Evolutionary conservation across 1,139 yeast genomes (phyloP).

Genomic region (Suhomyces bokatorum): DNA sequence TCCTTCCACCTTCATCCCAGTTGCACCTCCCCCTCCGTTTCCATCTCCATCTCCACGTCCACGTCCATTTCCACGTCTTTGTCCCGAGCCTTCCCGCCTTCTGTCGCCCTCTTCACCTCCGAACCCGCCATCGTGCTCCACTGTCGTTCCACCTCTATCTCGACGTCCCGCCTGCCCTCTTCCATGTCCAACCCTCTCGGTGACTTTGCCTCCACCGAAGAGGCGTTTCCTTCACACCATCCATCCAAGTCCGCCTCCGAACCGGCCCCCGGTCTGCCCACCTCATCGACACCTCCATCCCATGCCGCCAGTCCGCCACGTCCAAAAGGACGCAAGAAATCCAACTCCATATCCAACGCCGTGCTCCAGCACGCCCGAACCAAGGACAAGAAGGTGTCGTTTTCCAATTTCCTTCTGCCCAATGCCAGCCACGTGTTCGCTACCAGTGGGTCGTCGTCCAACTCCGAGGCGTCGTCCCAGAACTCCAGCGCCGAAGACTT

Average conservation of each 20-base stretch:
- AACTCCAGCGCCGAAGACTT: constrained; percentile 21
- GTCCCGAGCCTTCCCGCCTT: not conserved
- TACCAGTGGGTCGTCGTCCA: constrained; percentile 16
- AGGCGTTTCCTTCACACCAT: not conserved
- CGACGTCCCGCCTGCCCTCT: too few species aligned
- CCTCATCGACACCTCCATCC: not conserved
- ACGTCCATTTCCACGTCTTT: too few species aligned
- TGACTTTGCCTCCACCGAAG: not conserved
- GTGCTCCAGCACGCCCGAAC: constrained; percentile 21
- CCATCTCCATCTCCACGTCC: too few species aligned
- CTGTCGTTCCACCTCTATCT: not conserved
- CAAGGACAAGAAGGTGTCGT: constrained; percentile 22
- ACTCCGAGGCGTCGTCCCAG: constrained; percentile 15
- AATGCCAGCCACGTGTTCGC: constrained; percentile 12
- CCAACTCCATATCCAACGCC: constrained; percentile 27
- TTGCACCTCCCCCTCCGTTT: not conserved
- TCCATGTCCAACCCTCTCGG: not conserved
- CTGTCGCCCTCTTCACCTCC: not conserved
- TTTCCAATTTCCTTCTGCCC: constrained; percentile 16
- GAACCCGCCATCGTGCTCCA: not conserved
- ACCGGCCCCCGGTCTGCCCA: not conserved
- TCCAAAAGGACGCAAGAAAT: constrained; percentile 13
- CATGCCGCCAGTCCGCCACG: constrained; percentile 1
- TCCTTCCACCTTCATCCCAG: not conserved
- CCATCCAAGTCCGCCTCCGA: not conserved